Evolutionary conservation across 177 flowering plant species (phyloP), one percentile per base, ranked within the genome.

Genomic region (Tripterygium wilfordii): DNA sequence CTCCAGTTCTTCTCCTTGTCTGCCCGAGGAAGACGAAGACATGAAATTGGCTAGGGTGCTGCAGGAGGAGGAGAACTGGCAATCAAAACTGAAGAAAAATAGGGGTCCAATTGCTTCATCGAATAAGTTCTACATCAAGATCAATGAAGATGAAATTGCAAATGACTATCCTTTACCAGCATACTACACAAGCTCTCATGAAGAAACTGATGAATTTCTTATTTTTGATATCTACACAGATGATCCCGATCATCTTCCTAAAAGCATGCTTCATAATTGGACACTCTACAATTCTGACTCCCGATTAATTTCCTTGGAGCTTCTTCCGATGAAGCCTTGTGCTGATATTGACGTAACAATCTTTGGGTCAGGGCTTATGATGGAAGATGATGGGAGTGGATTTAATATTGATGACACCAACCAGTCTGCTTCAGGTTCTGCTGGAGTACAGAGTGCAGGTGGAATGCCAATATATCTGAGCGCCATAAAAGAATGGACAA

Each of bases 401-500:
- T 85, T 83, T 45, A 65, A 67, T 64, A 62, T 72, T 45, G 95
- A 85, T 21, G 87, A 83, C 57, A 15, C 61, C 20, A 38, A 48
- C 7, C 63, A 65, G 20, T 63, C 78, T 39, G 68, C 78, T 18
- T 78, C 91, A 17, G 45, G 71, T 66, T 59, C 53, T 63, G 63
- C 75, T 16, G 83, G 57, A 35, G 62, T 40, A 8, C 54, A 59
- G 16, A 59, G 63, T 51, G 65, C 46, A 17, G 80, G 68, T 66
- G 98, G 98, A 1, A 78, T 92, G 31, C 92, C 96, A 8, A 75
- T 86, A 23, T 92, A 68, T 74, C 44, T 92, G 69, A 88, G 98
- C 56, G 79, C 88, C 8, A 78, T 92, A n/a, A 92, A 92, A 69
- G 96, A 92, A 58, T 92, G 98, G 98, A 58, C 76, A 80, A 92